These are phyloP conservation scores for Teratosphaeriaceae sp. DNA, from an alignment of 2,329 filamentous ascomycete genomes.

Conservation along the genomic window DNA sequence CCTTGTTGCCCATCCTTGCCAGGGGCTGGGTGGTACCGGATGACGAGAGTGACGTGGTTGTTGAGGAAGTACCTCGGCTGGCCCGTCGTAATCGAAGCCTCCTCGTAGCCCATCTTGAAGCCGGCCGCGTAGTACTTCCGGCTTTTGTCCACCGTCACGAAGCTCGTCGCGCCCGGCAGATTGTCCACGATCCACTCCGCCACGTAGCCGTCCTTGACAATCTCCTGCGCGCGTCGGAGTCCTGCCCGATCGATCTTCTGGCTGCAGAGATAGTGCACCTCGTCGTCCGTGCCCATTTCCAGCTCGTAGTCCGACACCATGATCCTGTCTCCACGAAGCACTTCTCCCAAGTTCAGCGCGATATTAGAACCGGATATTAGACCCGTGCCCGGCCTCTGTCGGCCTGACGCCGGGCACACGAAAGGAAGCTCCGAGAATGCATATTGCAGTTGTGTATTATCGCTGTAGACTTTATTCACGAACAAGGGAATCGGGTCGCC, in stretches of 20 bases:
- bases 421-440: slow-evolving; percentile 85
- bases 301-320: slow-evolving; percentile 78
- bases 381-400: slow-evolving; percentile 56
- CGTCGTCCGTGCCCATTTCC: slow-evolving; percentile 66
- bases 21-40: slow-evolving; percentile 67
- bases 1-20: slow-evolving; percentile 62
- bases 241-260: slow-evolving; percentile 58
- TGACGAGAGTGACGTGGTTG: slow-evolving; percentile 81
- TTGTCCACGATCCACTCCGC: slow-evolving; percentile 93
- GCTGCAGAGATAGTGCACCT: slow-evolving; percentile 67
- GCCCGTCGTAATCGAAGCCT: slow-evolving; percentile 53
- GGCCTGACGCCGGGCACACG: slow-evolving; percentile 71
- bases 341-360: slow-evolving; percentile 77
- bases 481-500: slow-evolving; percentile 75
- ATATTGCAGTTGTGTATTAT: slow-evolving; percentile 85
- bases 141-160: slow-evolving; percentile 77
- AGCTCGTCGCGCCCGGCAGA: slow-evolving; percentile 79
- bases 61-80: slow-evolving; percentile 67
- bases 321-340: slow-evolving; percentile 80
- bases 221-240: slow-evolving; percentile 59
- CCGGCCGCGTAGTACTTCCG: slow-evolving; percentile 84
- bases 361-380: slow-evolving; percentile 71
- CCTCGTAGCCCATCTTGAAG: slow-evolving; percentile 79
- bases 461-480: slow-evolving; percentile 87
- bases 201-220: slow-evolving; percentile 76